Evolutionary conservation across 2,329 filamentous ascomycete species (phyloP).

Genomic region (Simplicillium sp.): DNA sequence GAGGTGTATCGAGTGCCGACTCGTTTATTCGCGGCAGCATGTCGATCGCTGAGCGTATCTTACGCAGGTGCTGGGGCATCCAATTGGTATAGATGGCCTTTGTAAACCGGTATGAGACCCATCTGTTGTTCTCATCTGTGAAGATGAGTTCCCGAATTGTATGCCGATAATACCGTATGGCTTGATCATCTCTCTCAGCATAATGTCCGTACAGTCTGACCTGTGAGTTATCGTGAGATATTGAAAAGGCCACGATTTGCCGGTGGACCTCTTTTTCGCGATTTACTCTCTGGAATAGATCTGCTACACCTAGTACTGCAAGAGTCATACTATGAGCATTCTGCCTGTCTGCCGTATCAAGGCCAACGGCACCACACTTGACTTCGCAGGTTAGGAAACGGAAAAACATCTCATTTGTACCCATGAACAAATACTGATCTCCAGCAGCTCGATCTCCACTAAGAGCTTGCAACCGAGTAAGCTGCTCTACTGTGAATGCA

Average conservation of each 20-base stretch:
- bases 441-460: slow-evolving; percentile 18
- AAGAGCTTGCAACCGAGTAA: slow-evolving; percentile 25
- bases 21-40: too few relatives aligned
- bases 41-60: slow-evolving; percentile 1
- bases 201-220: slow-evolving; percentile 1
- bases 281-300: slow-evolving; percentile 23
- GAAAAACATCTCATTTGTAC: slow-evolving; percentile 33
- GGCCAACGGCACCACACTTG: slow-evolving; percentile 26
- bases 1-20: too few relatives aligned
- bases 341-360: slow-evolving; percentile 23
- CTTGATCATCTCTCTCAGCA: background rate
- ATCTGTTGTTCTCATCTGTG: background rate
- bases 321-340: slow-evolving; percentile 17
- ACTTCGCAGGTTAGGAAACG: slow-evolving; percentile 36
- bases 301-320: slow-evolving; percentile 23
- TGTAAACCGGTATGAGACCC: slow-evolving; percentile 3
- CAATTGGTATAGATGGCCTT: slow-evolving; percentile 1
- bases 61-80: background rate
- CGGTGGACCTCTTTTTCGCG: slow-evolving; percentile 23
- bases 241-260: slow-evolving; percentile 16
- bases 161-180: background rate
- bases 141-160: background rate
- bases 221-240: slow-evolving; percentile 1
- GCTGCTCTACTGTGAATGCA: slow-evolving; percentile 30
- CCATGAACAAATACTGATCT: slow-evolving; percentile 29